Evolutionary conservation across 768 basidiomycete species (phyloP).

Genomic region (Suillus plorans): DNA sequence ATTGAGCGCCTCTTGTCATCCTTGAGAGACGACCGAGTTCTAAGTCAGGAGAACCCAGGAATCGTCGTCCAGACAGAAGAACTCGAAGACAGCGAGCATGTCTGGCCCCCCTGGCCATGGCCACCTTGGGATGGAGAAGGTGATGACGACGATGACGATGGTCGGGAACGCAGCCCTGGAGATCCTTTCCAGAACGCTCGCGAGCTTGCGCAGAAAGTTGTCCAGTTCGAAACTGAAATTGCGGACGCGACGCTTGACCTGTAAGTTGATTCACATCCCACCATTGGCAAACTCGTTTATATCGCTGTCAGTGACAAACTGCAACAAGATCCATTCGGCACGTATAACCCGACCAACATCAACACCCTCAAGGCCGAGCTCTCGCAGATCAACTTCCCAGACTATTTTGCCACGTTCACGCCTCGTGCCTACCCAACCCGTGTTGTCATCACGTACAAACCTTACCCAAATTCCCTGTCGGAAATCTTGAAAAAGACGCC

Average conservation of each 20-base stretch:
- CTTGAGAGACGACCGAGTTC: conserved; percentile 47
- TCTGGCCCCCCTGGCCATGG: conserved; percentile 85
- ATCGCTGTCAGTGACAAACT: conserved; percentile 54
- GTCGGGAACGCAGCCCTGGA: conserved; percentile 27
- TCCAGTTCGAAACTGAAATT: conserved; percentile 76
- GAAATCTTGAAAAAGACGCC: conserved; percentile 66
- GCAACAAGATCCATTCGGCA: conserved; percentile 76
- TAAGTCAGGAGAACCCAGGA: conserved; percentile 19
- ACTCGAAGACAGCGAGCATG: conserved; percentile 30
- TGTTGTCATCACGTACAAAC: conserved; percentile 81
- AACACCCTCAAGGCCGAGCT: conserved; percentile 67
- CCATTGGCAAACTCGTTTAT: not conserved
- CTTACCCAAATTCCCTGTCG: conserved; percentile 68
- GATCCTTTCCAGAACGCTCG: conserved; percentile 47
- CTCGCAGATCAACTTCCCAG: conserved; percentile 75
- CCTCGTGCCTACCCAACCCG: conserved; percentile 72
- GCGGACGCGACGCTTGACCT: conserved; percentile 80
- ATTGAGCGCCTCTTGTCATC: conserved; percentile 64
- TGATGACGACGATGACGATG: conserved; percentile 41
- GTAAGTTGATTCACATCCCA: conserved; percentile 39
- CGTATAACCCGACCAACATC: conserved; percentile 83
- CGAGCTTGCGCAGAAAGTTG: conserved; percentile 66
- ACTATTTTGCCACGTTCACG: conserved; percentile 86
- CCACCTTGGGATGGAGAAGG: conserved; percentile 79
- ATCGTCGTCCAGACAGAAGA: conserved; percentile 38